Evolutionary conservation across 2,329 filamentous ascomycete genomes (phyloP), one percentile per base, ranked within the genome.

Genomic region (Emergomyces orientalis): DNA sequence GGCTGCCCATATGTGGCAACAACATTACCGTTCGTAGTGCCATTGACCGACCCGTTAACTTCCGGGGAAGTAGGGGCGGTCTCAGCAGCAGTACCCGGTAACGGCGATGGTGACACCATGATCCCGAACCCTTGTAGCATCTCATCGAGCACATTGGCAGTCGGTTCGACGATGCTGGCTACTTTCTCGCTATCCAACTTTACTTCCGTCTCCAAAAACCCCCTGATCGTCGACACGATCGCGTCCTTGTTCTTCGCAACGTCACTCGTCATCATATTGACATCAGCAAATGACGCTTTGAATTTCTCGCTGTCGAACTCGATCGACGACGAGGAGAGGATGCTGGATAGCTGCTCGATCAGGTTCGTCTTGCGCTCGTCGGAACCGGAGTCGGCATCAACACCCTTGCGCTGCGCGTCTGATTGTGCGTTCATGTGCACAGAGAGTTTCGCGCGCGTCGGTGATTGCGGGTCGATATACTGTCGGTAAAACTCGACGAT

Each of bases 361-460:
- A 84, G 69, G 65, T 76, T 74, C 65, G 74, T 65, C 1, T 74
- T 61, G 55, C 64, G 62, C 22, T 68, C 68, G 41, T 56, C 54
- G 19, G n/a, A 45, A n/a, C 8, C 52, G 2, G 30, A 19, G n/a
- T 14, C 19, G 19, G 66, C 65, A 7, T 47, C 19, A 13, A 67
- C 63, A 32, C 68, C 68, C 41, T 71, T 72, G 3, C 76, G 75
- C 34, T 81, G 75, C 34, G 81, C 80, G 60, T 78, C 77, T 2
- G 84, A 82, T 71, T 93, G 89, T 0, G 93, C 93, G 62, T 88
- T 83, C 30, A 97, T 80, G 71, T 97, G 89, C 19, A 97, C 85
- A 0, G 90, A 87, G 7, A 95, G 76, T 72, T 97, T 96, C n/a
- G 91, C 87, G 58, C 94, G 85, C 0, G 79, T 80, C 0, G 82